Conservation (phyloP, 768 basidiomycete species). For the Boletus insuetus region DNA sequence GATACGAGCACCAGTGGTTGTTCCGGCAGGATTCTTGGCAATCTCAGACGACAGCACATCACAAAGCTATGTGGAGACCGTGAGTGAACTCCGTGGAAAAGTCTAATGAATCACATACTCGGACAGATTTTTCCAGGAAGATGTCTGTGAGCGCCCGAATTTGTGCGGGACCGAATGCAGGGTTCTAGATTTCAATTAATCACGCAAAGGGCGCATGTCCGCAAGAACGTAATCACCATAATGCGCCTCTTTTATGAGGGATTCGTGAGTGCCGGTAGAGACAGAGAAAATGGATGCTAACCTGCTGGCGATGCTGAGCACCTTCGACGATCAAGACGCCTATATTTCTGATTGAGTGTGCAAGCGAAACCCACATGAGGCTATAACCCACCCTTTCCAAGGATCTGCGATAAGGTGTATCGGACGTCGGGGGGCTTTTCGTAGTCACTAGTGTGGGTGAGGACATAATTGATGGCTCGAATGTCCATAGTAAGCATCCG, state of each 20-base stretch:
- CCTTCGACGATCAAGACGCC: conserved; percentile 48
- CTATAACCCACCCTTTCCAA: background rate
- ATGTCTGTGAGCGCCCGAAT: conserved; percentile 57
- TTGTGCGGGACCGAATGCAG: conserved; percentile 62
- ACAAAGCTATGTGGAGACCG: conserved; percentile 32
- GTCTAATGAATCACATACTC: conserved; percentile 32
- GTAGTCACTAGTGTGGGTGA: conserved; percentile 50
- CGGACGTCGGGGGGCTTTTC: conserved; percentile 37
- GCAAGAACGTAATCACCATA: conserved; percentile 32
- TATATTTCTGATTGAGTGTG: conserved; percentile 12
- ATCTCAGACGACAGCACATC: conserved; percentile 42
- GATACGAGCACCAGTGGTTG: conserved; percentile 12
- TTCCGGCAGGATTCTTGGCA: conserved; percentile 19
- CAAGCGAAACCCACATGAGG: background rate
- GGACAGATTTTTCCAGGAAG: conserved; percentile 53
- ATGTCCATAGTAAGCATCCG: conserved; percentile 59
- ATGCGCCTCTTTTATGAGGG: conserved; percentile 7
- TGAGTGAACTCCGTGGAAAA: background rate
- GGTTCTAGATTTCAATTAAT: conserved; percentile 43
- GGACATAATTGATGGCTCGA: conserved; percentile 59
- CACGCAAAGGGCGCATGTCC: background rate
- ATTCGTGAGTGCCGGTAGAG: background rate
- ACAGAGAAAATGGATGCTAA: conserved; percentile 1
- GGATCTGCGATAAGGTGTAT: background rate
- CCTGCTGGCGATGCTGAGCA: conserved; percentile 39